These are phyloP conservation scores for Diaporthe citriasiana DNA, from an alignment of 2,329 filamentous ascomycete species.

Conservation along the genomic window DNA sequence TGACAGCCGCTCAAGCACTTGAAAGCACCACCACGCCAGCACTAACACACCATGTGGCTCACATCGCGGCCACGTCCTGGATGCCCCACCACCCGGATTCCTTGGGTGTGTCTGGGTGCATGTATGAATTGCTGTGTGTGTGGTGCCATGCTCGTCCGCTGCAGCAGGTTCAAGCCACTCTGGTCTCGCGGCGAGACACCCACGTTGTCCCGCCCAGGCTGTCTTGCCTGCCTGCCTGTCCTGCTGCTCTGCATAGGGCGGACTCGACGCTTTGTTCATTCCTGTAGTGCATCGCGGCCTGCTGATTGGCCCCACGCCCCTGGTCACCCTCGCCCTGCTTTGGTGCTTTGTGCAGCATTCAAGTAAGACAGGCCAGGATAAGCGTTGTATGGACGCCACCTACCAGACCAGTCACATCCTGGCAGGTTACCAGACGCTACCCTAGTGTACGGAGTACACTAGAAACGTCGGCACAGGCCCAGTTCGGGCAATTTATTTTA, in stretches of 20 bases:
- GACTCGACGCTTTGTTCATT: slow-evolving; percentile 28
- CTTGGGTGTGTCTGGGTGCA: not conserved
- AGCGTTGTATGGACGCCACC: slow-evolving; percentile 1
- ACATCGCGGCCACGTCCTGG: not conserved
- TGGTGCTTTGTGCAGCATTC: slow-evolving; percentile 21
- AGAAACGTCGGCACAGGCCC: slow-evolving; percentile 7
- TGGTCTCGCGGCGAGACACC: slow-evolving; percentile 16
- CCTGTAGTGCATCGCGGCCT: not conserved
- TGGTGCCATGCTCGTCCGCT: not conserved
- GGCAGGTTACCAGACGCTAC: not conserved
- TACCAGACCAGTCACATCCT: not conserved
- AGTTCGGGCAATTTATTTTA: slow-evolving; percentile 14
- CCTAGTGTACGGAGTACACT: too few relatives aligned
- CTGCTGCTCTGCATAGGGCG: slow-evolving; percentile 20
- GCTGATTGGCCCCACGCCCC: slow-evolving; percentile 16
- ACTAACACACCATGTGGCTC: too few relatives aligned
- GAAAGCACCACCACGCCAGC: not conserved
- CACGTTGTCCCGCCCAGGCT: not conserved
- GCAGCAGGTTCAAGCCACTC: slow-evolving; percentile 20
- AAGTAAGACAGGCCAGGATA: slow-evolving; percentile 6
- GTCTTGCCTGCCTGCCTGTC: too few relatives aligned
- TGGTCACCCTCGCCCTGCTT: slow-evolving; percentile 17
- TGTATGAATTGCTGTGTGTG: not conserved
- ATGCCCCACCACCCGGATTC: not conserved
- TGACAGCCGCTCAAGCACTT: not conserved